Base-by-base conservation (phyloP, 345 rosid species). In the Moringa oleifera region DNA sequence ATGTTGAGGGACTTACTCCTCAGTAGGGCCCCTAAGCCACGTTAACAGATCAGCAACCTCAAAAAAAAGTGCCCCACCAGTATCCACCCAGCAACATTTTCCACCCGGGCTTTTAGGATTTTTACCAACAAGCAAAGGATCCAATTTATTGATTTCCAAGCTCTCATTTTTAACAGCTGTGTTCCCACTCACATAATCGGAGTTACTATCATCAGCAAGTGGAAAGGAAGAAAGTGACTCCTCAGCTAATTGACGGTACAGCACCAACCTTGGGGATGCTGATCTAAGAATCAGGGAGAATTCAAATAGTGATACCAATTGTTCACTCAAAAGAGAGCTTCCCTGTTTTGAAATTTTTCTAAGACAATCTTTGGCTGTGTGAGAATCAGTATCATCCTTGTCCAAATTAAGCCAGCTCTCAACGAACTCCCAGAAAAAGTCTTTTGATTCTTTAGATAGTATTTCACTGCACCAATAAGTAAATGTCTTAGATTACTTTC, bases 221-320 rank as follows among this genome's bases (percentile, higher is more conserved):
- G 96, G 96, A 71, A 75, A 90, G 57, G 99, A 94, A 67, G 97
- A 88, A 49, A 94, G 87, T 69, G 99, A 90, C 73, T 94, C 97
- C 76, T 82, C 99, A 5, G 97, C 97, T 47, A 94, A 75, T 62
- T 94, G 96, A 25, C 91, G 81, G 51, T 86, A 90, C 53, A 94
- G 93, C 73, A 90, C 95, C 74, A 94, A 76, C 74, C 88, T 75
- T 0, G 99, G 93, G 22, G 99, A 90, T 7, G 97, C 91, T 18
- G 96, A 86, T 81, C 97, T 88, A 70, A 90, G 57, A 49, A 73
- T 77, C 62, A 94, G 89, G 23, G 99, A 94, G 82, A 90, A 86
- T 64, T 85, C 87, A 68, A 85, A 85, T 0, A 94, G 77, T 0
- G 95, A 78, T 52, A 86, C 83, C 79, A 90, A 68, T 18, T 85